Conservation (phyloP, 495 filamentous ascomycete genomes). For the Tuber borchii region DNA sequence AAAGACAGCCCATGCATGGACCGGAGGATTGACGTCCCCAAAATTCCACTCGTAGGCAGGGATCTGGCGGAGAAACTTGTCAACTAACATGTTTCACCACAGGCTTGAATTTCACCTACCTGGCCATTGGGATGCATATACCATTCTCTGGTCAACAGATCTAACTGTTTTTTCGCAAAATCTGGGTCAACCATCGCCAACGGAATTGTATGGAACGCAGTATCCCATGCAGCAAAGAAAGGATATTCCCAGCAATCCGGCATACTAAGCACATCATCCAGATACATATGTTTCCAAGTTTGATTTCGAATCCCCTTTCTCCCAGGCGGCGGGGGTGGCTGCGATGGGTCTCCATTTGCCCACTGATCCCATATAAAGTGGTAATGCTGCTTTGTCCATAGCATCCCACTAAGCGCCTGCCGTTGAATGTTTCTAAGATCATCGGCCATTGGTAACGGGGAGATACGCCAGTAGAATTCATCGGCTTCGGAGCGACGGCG, state of each 20-base stretch:
- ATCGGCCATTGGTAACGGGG: conserved; percentile 86
- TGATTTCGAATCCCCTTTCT: conserved; percentile 77
- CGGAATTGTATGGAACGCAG: conserved; percentile 92
- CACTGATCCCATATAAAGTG: conserved; percentile 96
- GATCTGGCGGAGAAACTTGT: neutral
- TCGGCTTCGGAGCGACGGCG: conserved; percentile 78
- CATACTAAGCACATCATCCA: conserved; percentile 94
- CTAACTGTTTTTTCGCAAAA: conserved; percentile 94
- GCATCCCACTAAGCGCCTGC: conserved; percentile 90
- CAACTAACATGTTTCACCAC: conserved; percentile 15
- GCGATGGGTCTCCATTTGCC: conserved; percentile 68
- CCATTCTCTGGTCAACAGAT: conserved; percentile 92
- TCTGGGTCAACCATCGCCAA: conserved; percentile 95
- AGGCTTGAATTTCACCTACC: conserved; percentile 51
- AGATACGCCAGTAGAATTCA: conserved; percentile 90
- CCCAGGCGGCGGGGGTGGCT: conserved; percentile 74
- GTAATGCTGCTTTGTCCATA: conserved; percentile 97
- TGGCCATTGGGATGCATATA: conserved; percentile 99
- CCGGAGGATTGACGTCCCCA: conserved; percentile 91
- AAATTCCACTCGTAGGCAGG: conserved; percentile 93
- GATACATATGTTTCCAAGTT: conserved; percentile 85
- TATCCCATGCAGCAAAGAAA: conserved; percentile 97
- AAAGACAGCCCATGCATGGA: conserved; percentile 94
- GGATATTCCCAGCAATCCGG: conserved; percentile 98
- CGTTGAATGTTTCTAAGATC: conserved; percentile 92